Conservation (phyloP, 768 basidiomycete species). For the Piloderma croceum region DNA sequence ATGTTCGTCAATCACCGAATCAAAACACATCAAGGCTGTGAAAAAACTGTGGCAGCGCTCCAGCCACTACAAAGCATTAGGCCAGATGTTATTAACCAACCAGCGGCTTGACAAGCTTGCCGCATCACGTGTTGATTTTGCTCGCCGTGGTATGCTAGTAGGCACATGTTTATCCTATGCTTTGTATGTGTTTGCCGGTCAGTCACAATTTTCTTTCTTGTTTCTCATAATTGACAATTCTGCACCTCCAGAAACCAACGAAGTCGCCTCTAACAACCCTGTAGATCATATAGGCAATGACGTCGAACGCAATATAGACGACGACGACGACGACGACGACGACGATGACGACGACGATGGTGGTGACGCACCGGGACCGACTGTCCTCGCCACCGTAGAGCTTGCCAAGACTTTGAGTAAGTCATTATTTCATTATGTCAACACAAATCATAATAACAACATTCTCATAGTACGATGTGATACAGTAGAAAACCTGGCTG, state of each 20-base stretch:
- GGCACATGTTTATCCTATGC: slow-evolving; percentile 4
- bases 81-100: slow-evolving; percentile 32
- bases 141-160: slow-evolving; percentile 17
- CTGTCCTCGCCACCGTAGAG: slow-evolving; percentile 5
- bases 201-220: too few relatives aligned
- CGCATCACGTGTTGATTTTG: slow-evolving; percentile 14
- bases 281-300: too few relatives aligned
- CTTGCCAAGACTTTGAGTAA: slow-evolving; percentile 5
- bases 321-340: neutral
- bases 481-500: slow-evolving; percentile 7
- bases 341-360: slow-evolving; percentile 8
- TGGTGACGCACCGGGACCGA: neutral
- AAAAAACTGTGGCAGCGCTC: slow-evolving; percentile 32
- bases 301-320: neutral
- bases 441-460: too few relatives aligned
- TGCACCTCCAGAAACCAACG: too few relatives aligned
- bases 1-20: slow-evolving; percentile 32
- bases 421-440: too few relatives aligned
- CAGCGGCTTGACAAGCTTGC: slow-evolving; percentile 25
- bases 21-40: slow-evolving; percentile 30
- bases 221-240: too few relatives aligned
- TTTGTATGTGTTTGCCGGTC: neutral
- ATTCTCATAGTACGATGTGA: too few relatives aligned
- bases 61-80: slow-evolving; percentile 25
- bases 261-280: too few relatives aligned